These are phyloP conservation scores for Euphorbia tirucalli DNA, from an alignment of 345 rosid genomes.

Conservation along the genomic window DNA sequence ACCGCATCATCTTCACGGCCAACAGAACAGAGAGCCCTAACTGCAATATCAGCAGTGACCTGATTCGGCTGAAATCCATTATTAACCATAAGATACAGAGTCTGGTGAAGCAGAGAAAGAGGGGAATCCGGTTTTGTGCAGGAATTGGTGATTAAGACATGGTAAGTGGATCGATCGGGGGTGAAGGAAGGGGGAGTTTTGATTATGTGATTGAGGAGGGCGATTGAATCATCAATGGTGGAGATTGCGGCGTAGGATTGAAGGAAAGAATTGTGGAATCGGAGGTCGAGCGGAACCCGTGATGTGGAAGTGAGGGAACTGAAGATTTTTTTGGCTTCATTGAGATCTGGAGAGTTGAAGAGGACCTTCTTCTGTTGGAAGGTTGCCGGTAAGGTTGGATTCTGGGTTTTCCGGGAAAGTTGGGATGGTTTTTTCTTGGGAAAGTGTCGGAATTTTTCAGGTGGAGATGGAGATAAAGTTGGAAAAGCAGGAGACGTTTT, in stretches of 20 bases:
- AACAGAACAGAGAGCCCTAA: constrained; percentile 58
- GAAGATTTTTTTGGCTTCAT: constrained; percentile 59
- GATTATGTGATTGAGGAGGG: constrained; percentile 62
- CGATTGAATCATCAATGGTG: constrained; percentile 53
- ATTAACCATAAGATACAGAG: constrained; percentile 65
- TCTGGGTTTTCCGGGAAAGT: constrained; percentile 12
- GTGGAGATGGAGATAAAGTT: constrained; percentile 12
- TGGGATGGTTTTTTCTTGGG: constrained; percentile 26
- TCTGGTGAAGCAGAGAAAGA: constrained; percentile 44
- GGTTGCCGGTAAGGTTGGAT: constrained; percentile 14
- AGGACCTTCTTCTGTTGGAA: constrained; percentile 23
- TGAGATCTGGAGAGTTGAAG: constrained; percentile 53
- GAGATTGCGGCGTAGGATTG: constrained; percentile 73
- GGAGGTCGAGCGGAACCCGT: constrained; percentile 37
- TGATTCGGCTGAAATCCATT: constrained; percentile 50
- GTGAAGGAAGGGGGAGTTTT: constrained; percentile 54
- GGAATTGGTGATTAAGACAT: constrained; percentile 56
- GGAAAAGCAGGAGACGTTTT: constrained; percentile 20
- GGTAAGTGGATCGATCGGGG: constrained; percentile 64
- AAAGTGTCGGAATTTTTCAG: constrained; percentile 22
- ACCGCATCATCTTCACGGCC: constrained; percentile 60
- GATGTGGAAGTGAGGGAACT: constrained; percentile 40
- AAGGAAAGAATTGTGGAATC: constrained; percentile 69
- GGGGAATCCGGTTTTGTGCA: constrained; percentile 43
- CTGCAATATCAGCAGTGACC: constrained; percentile 56